These are phyloP conservation scores for Lactarius indigo DNA, from an alignment of 768 basidiomycete genomes.

Conservation along the genomic window DNA sequence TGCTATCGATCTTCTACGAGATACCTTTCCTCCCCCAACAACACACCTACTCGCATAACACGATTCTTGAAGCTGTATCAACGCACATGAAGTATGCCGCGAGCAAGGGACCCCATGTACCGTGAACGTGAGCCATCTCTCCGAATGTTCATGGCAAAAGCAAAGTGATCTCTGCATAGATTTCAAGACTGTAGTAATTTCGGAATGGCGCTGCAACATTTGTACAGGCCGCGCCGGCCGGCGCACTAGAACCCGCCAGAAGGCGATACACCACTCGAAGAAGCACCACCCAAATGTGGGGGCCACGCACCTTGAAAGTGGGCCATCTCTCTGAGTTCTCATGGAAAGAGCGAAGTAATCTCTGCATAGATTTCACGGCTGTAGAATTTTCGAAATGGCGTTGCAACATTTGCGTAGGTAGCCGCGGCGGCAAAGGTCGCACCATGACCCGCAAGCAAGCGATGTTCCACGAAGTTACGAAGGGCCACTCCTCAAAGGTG, in stretches of 20 bases:
- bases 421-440: slow-evolving; percentile 23
- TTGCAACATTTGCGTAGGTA: slow-evolving; percentile 30
- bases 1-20: slow-evolving; percentile 9
- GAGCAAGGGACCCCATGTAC: slow-evolving; percentile 3
- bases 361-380: slow-evolving; percentile 27
- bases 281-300: slow-evolving; percentile 25
- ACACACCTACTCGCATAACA: background rate
- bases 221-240: slow-evolving; percentile 27
- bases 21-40: slow-evolving; percentile 6
- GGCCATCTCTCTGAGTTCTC: background rate
- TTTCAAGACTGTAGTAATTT: slow-evolving; percentile 25
- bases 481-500: slow-evolving; percentile 25
- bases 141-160: background rate
- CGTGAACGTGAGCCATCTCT: slow-evolving; percentile 1
- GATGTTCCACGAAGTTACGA: slow-evolving; percentile 33
- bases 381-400: slow-evolving; percentile 29
- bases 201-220: slow-evolving; percentile 34
- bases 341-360: background rate
- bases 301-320: background rate
- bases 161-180: slow-evolving; percentile 19
- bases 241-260: slow-evolving; percentile 29
- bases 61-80: background rate
- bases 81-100: slow-evolving; percentile 20
- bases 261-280: slow-evolving; percentile 33
- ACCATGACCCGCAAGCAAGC: slow-evolving; percentile 32